Evolutionary conservation across 805 yeast species (phyloP).

Genomic region (Wickerhamomyces sydowiorum): DNA sequence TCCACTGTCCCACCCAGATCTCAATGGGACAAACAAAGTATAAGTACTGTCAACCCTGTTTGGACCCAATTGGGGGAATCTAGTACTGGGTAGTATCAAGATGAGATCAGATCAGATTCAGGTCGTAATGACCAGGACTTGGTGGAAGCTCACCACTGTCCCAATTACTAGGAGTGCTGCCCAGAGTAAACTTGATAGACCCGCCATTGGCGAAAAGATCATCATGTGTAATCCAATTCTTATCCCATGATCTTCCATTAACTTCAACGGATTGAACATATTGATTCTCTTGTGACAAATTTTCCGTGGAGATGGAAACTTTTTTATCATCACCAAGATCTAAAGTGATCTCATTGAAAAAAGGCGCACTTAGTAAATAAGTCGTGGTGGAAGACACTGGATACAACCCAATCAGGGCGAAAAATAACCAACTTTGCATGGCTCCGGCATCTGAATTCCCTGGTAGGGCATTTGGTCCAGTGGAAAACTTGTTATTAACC

Average conservation of each 20-base stretch:
- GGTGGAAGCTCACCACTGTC: constrained; percentile 16
- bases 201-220: constrained; percentile 27
- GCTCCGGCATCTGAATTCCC: constrained; percentile 35
- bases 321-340: constrained; percentile 21
- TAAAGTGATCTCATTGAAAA: constrained; percentile 20
- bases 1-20: too few relatives aligned
- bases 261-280: constrained; percentile 27
- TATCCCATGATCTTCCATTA: constrained; percentile 22
- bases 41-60: too few relatives aligned
- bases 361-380: constrained; percentile 28
- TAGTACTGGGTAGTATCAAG: too few relatives aligned
- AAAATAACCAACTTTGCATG: constrained; percentile 32
- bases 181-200: constrained; percentile 15
- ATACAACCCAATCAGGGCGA: constrained; percentile 28
- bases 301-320: constrained; percentile 21
- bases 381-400: constrained; percentile 32
- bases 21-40: too few relatives aligned
- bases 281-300: constrained; percentile 17
- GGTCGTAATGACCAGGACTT: constrained; percentile 24
- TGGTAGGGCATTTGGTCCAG: constrained; percentile 27
- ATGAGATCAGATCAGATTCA: constrained; percentile 11
- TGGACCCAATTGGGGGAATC: too few relatives aligned
- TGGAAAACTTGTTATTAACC: constrained; percentile 21
- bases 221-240: constrained; percentile 29
- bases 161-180: constrained; percentile 10